Conservation (phyloP, 78 protist species). For the Polysphondylium violaceum region DNA sequence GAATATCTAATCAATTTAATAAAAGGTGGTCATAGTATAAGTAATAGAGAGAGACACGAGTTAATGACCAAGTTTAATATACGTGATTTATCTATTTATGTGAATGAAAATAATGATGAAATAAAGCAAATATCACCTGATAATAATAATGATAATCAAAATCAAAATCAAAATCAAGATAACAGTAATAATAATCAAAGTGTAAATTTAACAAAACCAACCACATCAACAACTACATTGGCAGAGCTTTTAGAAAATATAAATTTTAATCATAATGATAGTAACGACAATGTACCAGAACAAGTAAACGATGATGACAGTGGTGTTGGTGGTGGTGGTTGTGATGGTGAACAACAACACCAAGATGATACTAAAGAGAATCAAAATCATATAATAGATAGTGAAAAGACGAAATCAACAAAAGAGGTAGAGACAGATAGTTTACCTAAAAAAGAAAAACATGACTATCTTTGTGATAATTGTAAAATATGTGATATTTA, state of each 20-base stretch:
- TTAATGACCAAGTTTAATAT: conserved; percentile 31
- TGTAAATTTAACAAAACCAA: not conserved
- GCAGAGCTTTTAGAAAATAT: not conserved
- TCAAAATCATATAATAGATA: not conserved
- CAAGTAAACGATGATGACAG: not conserved
- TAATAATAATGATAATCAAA: not conserved
- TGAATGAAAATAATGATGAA: not conserved
- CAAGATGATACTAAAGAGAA: not conserved
- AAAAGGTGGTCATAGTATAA: conserved; percentile 31
- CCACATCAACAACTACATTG: not conserved
- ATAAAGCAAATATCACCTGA: not conserved
- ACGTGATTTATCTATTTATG: conserved; percentile 1
- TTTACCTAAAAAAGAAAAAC: not conserved
- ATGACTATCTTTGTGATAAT: conserved; percentile 30
- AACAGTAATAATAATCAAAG: not conserved
- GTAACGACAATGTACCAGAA: not conserved
- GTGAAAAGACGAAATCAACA: not conserved
- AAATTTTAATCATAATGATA: not conserved
- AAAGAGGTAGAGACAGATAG: not conserved
- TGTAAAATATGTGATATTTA: conserved; percentile 51
- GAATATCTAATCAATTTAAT: conserved; percentile 11
- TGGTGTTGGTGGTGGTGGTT: not conserved
- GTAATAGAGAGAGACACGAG: conserved; percentile 65
- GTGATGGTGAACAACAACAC: not conserved
- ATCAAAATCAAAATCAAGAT: not conserved